Evolutionary conservation across 805 yeast genomes (phyloP), one percentile per base, ranked within the genome.

Genomic region (Nakazawaea ambrosiae): DNA sequence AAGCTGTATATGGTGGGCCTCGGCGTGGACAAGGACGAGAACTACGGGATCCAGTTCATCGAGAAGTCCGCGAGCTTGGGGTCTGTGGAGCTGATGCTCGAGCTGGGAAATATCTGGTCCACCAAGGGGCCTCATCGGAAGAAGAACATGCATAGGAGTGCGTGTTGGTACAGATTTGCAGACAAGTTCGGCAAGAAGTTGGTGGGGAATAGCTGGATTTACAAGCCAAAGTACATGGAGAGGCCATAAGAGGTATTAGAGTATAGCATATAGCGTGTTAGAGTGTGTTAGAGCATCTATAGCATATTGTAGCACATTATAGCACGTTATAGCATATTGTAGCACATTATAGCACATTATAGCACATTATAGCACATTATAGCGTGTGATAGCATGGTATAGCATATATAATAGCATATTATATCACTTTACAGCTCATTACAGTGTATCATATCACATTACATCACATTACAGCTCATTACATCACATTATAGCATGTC

Each of bases 201-300:
- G 39, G 70, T 78, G 19, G 89, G 88, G 1, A 76, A 80, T 40
- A 73, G 78, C 42, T 82, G 90, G 90, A 79, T 81, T 25, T 75
- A 80, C 59, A 81, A 79, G 54, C 75, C 74, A 33, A 81, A 81
- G 60, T 81, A 82, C 49, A 53, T 63, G 31, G 38, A 33, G 24
- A 24, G 20, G 18, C 38, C 23, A 14, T 33, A 27, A 23, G 10
- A 12, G 5, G 4, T 20, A 26, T 6, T 26, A 9, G n/a, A n/a
- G n/a, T n/a, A n/a, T n/a, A n/a, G n/a, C n/a, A n/a, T n/a, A n/a
- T n/a, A n/a, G n/a, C n/a, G n/a, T n/a, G n/a, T n/a, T n/a, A n/a
- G n/a, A n/a, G n/a, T n/a, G n/a, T n/a, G n/a, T n/a, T n/a, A n/a
- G n/a, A n/a, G n/a, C n/a, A n/a, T n/a, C n/a, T n/a, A n/a, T n/a